These are phyloP conservation scores for Aureobasidium sp. DNA, from an alignment of 2,329 filamentous ascomycete genomes.

Conservation along the genomic window DNA sequence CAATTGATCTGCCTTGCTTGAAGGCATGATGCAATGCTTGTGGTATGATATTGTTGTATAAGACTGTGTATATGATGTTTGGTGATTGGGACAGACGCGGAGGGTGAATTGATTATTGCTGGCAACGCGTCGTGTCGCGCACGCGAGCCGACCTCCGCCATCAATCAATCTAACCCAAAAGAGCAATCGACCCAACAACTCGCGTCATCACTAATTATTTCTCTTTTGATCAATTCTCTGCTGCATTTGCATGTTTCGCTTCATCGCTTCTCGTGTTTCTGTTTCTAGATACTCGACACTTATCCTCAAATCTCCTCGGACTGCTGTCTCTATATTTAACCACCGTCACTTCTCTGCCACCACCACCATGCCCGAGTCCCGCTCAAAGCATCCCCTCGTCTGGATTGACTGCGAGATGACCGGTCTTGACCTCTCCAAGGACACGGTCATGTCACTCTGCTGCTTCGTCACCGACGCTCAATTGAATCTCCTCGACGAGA, in stretches of 20 bases:
- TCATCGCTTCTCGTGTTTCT: not conserved
- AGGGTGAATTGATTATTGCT: not conserved
- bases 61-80: not conserved
- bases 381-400: conserved; percentile 61
- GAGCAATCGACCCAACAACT: not conserved
- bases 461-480: conserved; percentile 83
- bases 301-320: not conserved
- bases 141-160: not conserved
- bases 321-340: not conserved
- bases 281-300: not conserved
- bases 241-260: not conserved
- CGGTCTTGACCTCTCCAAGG: conserved; percentile 67
- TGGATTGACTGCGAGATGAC: conserved; percentile 98
- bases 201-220: not conserved
- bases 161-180: conserved; percentile 1
- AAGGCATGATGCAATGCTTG: conserved; percentile 22
- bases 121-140: not conserved
- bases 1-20: conserved; percentile 31
- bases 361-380: conserved; percentile 36
- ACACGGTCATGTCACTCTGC: conserved; percentile 85
- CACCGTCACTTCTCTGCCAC: conserved; percentile 12
- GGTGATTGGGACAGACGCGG: not conserved
- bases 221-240: not conserved
- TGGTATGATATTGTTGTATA: not conserved
- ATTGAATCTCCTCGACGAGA: conserved; percentile 65